phyloP scores from a whole-genome alignment of 1,284 basidiomycete species.

The Pseudozyma tsukubaensis region DNA sequence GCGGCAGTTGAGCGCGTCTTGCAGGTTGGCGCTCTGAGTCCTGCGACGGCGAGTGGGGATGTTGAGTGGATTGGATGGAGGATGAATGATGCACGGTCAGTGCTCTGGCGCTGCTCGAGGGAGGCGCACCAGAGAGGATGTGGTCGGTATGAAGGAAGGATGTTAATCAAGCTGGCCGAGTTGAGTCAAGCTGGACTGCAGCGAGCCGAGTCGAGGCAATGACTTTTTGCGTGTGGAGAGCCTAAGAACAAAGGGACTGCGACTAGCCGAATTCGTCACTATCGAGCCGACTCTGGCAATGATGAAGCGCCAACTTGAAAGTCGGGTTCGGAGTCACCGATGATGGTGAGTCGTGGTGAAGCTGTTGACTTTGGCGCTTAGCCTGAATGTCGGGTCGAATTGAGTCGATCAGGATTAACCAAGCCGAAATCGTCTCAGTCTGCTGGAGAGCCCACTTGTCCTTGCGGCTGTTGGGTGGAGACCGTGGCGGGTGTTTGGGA shows the following conservation, averaged over 20 bases:
- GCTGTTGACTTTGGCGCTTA: no score
- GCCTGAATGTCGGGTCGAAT: no score
- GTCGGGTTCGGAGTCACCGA: no score
- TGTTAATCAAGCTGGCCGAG: neutral
- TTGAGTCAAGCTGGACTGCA: neutral
- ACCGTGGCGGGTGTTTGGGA: neutral
- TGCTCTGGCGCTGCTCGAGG: slow-evolving; percentile 38
- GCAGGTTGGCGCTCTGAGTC: slow-evolving; percentile 53
- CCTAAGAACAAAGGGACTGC: no score
- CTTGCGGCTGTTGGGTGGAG: neutral
- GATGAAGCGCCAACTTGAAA: no score
- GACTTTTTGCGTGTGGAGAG: neutral
- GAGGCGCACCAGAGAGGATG: slow-evolving; percentile 32
- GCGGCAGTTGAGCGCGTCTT: slow-evolving; percentile 54
- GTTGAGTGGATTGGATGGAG: slow-evolving; percentile 46
- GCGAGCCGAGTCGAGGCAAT: neutral
- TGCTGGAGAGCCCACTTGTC: no score
- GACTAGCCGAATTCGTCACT: no score
- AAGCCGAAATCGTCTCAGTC: no score
- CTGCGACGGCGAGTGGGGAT: slow-evolving; percentile 51
- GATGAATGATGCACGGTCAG: slow-evolving; percentile 34
- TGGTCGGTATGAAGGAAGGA: neutral
- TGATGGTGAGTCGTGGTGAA: no score
- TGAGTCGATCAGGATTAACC: no score
- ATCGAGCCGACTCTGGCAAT: no score